Conservation (phyloP, 192 early-diverging fungal genomes). For the Umbelopsis sp. region DNA sequence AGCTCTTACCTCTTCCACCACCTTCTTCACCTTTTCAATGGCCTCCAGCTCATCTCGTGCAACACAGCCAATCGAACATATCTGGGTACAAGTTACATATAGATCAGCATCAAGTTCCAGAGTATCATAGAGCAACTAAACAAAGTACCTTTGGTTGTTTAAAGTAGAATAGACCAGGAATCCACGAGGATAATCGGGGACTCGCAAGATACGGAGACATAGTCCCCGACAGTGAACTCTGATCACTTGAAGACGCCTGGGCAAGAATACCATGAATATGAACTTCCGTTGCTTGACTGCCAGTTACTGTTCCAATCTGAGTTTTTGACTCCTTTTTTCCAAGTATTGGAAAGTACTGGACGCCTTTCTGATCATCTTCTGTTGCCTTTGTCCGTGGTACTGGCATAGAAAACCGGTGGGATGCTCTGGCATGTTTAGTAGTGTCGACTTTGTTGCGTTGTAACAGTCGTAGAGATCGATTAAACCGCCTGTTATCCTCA, state of each 20-base stretch:
- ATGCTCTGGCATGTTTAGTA: background rate
- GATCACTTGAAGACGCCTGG: background rate
- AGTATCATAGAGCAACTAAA: background rate
- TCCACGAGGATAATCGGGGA: slow-evolving; percentile 28
- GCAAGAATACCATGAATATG: background rate
- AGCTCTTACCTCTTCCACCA: slow-evolving; percentile 24
- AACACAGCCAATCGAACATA: slow-evolving; percentile 16
- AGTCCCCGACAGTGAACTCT: background rate
- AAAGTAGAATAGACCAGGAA: slow-evolving; percentile 32
- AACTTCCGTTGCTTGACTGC: background rate
- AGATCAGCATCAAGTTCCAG: background rate
- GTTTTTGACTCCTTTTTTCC: background rate
- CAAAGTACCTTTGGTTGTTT: slow-evolving; percentile 29
- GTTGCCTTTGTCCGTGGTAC: background rate
- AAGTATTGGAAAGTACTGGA: background rate
- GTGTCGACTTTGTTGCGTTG: slow-evolving; percentile 14
- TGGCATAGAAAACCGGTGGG: slow-evolving; percentile 1
- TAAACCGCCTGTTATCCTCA: background rate
- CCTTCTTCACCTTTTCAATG: slow-evolving; percentile 24
- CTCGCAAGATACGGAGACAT: slow-evolving; percentile 5
- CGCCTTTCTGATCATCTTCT: background rate
- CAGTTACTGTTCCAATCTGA: background rate
- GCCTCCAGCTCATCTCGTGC: slow-evolving; percentile 24
- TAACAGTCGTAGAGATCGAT: background rate
- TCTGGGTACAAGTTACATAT: background rate